Evolutionary conservation across 179 eudicot genomes (phyloP), one percentile per base, ranked within the genome.

Genomic region (Gypsophila paniculata): DNA sequence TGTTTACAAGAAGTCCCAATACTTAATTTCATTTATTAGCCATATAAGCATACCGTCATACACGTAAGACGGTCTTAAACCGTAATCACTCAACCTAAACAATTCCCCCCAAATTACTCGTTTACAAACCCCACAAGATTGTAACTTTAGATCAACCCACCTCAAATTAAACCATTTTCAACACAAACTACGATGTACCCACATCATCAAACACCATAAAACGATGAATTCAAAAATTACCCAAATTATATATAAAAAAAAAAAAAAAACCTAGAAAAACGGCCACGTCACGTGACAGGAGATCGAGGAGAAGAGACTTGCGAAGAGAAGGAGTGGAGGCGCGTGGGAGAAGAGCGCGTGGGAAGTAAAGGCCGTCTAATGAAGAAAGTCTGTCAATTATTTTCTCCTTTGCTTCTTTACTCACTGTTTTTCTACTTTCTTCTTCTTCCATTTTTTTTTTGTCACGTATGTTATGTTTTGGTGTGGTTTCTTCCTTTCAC

Each of bases 361-460:
- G 97, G 60, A 89, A 94, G 72, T 94, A 94, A 44, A 94, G 86
- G 76, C 85, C 80, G 2, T 94, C 96, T 22, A 91, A 60, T 29
- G 72, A 62, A 19, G 96, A 94, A 18, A 94, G 59, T 61, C 99
- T 78, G 21, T 79, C 90, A 0, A 88, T 74, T 42, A 94, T 83
- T 55, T 57, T 76, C 57, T 91, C 97, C 80, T 74, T 83, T 52
- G 87, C 79, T 74, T 81, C 83, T 32, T 21, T 64, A 22, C 86
- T 78, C 42, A 82, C 61, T 23, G 46, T 53, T 38, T 34, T 71
- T 71, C 65, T 70, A 46, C 60, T 65, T 70, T 21, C 67, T 64
- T 65, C 65, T 70, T 21, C 67, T 65, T 73, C 76, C 71, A 67
- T 71, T 7, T 18, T 42, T 42, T 42, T 71, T 7, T 18, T 42